Conservation (phyloP, 495 filamentous ascomycete genomes). For the Thozetella sp. region DNA sequence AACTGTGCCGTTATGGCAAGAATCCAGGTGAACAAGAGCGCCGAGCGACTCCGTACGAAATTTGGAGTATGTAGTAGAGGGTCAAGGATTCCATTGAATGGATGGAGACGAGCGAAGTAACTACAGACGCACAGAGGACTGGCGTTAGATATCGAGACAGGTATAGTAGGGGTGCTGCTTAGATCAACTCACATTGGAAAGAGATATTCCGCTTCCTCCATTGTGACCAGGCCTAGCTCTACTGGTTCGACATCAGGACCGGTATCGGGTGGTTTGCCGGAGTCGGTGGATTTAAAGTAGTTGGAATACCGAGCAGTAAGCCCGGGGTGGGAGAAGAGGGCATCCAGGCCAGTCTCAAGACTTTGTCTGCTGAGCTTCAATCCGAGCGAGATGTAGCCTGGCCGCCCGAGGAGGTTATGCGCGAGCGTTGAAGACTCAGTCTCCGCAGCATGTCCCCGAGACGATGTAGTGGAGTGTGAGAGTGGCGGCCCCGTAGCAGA, state of each 20-base stretch:
- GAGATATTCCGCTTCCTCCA: not conserved
- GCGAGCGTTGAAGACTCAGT: not conserved
- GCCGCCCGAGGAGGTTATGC: not conserved
- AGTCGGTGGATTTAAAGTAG: not conserved
- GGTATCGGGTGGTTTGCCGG: not conserved
- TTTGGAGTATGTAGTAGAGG: not conserved
- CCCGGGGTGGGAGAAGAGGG: not conserved
- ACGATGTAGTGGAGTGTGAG: not conserved
- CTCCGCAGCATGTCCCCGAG: not conserved
- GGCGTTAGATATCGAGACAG: too few species aligned
- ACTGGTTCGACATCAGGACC: not conserved
- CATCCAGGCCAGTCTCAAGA: not conserved
- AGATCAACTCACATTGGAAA: not conserved
- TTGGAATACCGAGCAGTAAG: not conserved
- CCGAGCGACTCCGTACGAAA: not conserved
- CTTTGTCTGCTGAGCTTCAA: not conserved
- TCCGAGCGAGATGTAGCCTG: not conserved
- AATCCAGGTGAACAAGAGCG: not conserved
- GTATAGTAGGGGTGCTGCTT: too few species aligned
- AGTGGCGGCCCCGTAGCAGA: not conserved
- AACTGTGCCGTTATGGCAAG: not conserved
- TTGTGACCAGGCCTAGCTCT: not conserved
- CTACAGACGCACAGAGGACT: not conserved
- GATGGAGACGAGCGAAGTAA: not conserved
- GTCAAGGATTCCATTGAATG: not conserved